A percentile compares a stretch with the other conserved stretches of the same genome.
These are phyloP conservation scores for Dioscorea cayenensis DNA, from an alignment of 116 monocot species.

Conservation along the genomic window DNA sequence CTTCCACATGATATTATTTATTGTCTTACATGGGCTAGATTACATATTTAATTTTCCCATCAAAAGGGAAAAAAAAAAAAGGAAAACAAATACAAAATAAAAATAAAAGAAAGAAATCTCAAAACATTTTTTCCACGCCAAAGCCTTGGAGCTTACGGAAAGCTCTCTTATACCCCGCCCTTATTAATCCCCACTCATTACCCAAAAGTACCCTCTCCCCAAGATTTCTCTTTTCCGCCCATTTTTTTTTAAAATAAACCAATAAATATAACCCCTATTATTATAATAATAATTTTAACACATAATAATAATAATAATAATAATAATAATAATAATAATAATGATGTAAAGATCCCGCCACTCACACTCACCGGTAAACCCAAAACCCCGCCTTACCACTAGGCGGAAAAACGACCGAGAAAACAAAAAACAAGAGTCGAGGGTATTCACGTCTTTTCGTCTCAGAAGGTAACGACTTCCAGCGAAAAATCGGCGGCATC, in stretches of 20 bases:
- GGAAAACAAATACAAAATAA: no score
- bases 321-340: background rate
- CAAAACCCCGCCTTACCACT: background rate
- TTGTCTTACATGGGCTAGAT: no score
- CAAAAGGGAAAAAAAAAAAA: no score
- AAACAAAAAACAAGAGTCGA: background rate
- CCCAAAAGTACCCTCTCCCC: background rate
- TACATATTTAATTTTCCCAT: no score
- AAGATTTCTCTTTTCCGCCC: no score
- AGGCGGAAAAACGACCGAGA: background rate
- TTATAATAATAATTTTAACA: background rate
- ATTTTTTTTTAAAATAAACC: no score
- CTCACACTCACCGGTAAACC: background rate
- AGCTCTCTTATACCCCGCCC: background rate
- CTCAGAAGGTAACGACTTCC: slow-evolving; percentile 6
- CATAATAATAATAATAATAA: background rate
- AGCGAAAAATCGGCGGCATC: slow-evolving; percentile 30
- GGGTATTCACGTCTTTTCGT: background rate
- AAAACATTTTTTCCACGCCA: slow-evolving; percentile 13
- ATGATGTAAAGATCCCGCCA: background rate
- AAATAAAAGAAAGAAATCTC: background rate
- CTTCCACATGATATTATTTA: no score
- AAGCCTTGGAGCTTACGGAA: slow-evolving; percentile 16
- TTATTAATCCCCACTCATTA: background rate
- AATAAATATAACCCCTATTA: background rate